These are phyloP conservation scores for Capsicum pubescens DNA, from an alignment of 257 asterid genomes.

Conservation along the genomic window DNA sequence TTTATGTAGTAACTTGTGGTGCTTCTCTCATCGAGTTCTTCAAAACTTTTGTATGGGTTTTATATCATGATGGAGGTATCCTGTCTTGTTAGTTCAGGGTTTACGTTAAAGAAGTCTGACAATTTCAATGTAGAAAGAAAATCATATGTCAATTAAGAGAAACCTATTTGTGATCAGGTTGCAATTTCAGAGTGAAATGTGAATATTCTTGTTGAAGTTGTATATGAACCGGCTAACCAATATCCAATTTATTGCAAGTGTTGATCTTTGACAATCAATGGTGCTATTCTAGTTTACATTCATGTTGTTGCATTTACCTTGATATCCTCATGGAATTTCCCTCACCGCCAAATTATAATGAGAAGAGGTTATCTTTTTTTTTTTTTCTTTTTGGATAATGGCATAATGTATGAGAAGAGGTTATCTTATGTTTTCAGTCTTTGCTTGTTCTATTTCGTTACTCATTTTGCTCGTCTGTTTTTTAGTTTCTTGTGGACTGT, in stretches of 20 bases:
- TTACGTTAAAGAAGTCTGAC: neutral
- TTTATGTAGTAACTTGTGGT: neutral
- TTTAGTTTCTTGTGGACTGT: neutral
- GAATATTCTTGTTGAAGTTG: slow-evolving; percentile 11
- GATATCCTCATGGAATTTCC: neutral
- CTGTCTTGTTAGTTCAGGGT: neutral
- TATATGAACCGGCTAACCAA: neutral
- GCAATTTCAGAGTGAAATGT: neutral
- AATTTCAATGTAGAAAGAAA: neutral
- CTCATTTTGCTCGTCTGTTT: neutral
- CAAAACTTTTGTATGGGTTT: neutral
- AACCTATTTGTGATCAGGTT: neutral
- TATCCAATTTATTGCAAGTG: neutral
- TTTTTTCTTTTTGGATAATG: neutral
- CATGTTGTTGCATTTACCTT: neutral
- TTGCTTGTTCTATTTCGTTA: neutral
- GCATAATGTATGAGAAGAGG: neutral
- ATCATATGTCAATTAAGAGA: neutral
- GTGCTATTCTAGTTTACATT: neutral
- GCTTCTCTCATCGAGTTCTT: neutral
- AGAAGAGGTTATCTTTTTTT: neutral
- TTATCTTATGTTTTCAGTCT: neutral
- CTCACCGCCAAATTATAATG: neutral
- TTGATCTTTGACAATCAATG: neutral
- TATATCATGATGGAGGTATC: neutral